These are phyloP conservation scores for Astragalus membranaceus DNA, from an alignment of 306 rosid species.

Conservation along the genomic window DNA sequence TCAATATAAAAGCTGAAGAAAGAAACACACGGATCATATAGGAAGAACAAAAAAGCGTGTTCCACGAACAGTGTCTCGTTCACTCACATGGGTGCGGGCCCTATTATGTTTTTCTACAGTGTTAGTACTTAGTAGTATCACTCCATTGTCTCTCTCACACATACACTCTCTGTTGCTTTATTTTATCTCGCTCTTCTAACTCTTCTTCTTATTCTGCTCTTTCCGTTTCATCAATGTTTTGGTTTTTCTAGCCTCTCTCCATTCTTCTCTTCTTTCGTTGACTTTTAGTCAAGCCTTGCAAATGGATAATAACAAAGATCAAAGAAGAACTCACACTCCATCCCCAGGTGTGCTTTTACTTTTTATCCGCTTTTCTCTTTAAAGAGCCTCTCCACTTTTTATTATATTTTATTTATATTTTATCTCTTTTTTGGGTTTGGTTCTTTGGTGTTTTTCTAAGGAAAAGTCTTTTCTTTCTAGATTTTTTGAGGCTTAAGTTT, in stretches of 20 bases:
- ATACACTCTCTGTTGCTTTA: not conserved
- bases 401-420: not conserved
- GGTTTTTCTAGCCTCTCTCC: not conserved
- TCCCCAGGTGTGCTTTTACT: slow-evolving; percentile 24
- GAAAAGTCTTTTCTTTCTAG: slow-evolving; percentile 21
- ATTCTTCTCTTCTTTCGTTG: not conserved
- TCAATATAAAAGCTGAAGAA: not conserved
- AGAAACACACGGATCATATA: not conserved
- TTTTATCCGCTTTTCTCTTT: not conserved
- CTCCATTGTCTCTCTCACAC: not conserved
- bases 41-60: not conserved
- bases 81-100: slow-evolving; percentile 23
- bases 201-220: not conserved
- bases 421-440: not conserved
- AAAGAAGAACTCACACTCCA: slow-evolving; percentile 12
- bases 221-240: not conserved
- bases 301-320: slow-evolving; percentile 34
- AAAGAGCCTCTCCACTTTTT: not conserved
- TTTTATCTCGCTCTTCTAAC: not conserved
- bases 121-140: not conserved
- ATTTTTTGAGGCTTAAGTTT: not conserved
- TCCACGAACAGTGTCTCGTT: not conserved
- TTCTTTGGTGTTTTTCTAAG: not conserved
- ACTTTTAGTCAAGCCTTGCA: not conserved
- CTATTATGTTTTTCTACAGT: not conserved